Evolutionary conservation across 2,329 filamentous ascomycete genomes (phyloP), one percentile per base, ranked within the genome.

Genomic region (Fusarium sp.): DNA sequence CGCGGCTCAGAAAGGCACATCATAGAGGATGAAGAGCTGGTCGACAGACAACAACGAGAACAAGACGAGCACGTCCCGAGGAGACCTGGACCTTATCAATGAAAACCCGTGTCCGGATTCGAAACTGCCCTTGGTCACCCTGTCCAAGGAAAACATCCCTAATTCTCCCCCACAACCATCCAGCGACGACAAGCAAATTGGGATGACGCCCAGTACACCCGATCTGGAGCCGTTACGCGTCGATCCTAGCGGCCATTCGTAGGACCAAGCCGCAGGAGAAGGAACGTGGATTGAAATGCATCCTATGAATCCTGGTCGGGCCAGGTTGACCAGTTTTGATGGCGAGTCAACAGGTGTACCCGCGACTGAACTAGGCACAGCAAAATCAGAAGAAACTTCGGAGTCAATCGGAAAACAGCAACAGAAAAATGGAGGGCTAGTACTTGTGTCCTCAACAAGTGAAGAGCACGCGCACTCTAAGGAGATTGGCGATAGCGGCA

Each of bases 11-110:
- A 77, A 77, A 44, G 65, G 60, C 52, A 68, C 77, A 73, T 77
- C 77, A 73, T 80, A 79, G 77, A 78, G 74, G 74, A 72, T 74
- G 70, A 48, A 59, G 62, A 48, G 31, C 37, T 16, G 31, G 48
- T 28, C 23, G 40, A 50, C 46, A 53, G 31, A 27, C 23, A 53
- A 40, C 34, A 44, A 39, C 12, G 44, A 52, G 56, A 48, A 11
- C 4, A 28, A 10, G 27, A 44, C 15, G 13, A n/a, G 18, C 41
- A 39, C 23, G 15, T 18, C 6, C 16, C 23, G n/a, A 48, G 18
- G 27, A 23, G 36, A 16, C 28, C 34, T 7, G 31, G 15, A 27
- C 18, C 5, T 23, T 13, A 8, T 11, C 36, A 34, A 53, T 30
- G 50, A 53, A 40, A 4, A 6, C 12, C 37, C 10, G 4, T 5